Base-by-base conservation (phyloP, 1,284 basidiomycete genomes). In the Naganishia albida region DNA sequence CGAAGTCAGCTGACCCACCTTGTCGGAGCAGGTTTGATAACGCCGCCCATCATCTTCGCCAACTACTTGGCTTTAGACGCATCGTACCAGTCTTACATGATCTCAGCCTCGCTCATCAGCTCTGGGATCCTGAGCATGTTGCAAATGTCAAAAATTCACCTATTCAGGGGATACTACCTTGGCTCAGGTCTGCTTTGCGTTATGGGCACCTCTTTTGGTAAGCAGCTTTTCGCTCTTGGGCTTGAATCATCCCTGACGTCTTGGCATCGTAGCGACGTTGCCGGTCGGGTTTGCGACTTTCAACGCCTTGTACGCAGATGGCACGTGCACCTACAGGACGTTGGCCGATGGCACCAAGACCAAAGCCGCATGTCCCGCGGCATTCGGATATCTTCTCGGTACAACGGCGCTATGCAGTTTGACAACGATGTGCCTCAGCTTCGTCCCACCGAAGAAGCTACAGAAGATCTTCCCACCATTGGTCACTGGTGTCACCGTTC, bases 11-110 rank as follows among this genome's bases (percentile, higher is more conserved):
- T 55, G 39, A 53, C 67, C 69, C 2, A 65, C 62, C 23, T 73
- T 72, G 69, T 64, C 72, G 23, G 34, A 10, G 66, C 68, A 38
- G 70, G 72, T 15, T 57, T 73, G 16, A 69, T 72, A 51, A 70
- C 70, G 1, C 88, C 88, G 0, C 90, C 90, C 0, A 92, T 92
- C 72, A 90, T 92, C 70, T 87, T 91, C 70, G 85, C 88, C 2
- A 67, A 68, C 23, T 66, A 72, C 4, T 71, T 81, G 54, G 70
- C 69, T 55, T 70, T 81, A 28, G 67, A 70, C 12, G 62, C 70
- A 0, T 69, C 70, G 12, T 85, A 82, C 0, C 87, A 87, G 18
- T 81, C 88, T 1, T 93, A 92, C 73, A 85, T 93, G 85, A 86
- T 93, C 71, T 90, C 88, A 3, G 85, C 89, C 1, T 88, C 86